Evolutionary conservation across 148 eudicot species (phyloP).

Genomic region (Spergularia marina): DNA sequence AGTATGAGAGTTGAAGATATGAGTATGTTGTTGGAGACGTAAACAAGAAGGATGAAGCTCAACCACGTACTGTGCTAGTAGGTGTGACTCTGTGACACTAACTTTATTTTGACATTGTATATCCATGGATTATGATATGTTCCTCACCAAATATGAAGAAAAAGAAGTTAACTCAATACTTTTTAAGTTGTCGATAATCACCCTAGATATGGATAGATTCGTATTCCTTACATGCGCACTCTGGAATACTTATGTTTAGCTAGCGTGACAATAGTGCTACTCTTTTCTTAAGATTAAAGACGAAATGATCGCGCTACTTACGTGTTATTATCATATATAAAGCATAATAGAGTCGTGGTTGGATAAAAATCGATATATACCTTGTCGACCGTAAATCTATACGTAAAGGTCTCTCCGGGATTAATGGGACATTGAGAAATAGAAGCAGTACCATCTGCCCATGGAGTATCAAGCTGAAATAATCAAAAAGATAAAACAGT

Average conservation of each 20-base stretch:
- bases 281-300: too few relatives aligned
- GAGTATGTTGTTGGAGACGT: neutral
- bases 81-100: neutral
- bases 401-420: constrained; percentile 74
- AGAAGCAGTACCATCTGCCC: constrained; percentile 95
- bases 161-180: too few relatives aligned
- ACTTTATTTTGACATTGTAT: neutral
- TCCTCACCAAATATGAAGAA: neutral
- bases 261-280: too few relatives aligned
- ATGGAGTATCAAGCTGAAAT: constrained; percentile 73
- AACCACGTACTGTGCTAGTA: neutral
- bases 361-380: constrained; percentile 28
- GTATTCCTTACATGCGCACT: too few relatives aligned
- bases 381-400: constrained; percentile 65
- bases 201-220: too few relatives aligned
- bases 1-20: neutral
- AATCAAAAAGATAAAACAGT: neutral
- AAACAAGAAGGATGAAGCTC: neutral
- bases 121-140: neutral
- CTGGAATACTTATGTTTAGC: too few relatives aligned
- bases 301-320: too few relatives aligned
- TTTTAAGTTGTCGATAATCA: too few relatives aligned
- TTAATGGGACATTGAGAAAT: constrained; percentile 75
- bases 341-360: too few relatives aligned
- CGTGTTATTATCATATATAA: neutral